Base-by-base conservation (phyloP, 2,329 filamentous ascomycete genomes). In the Polytolypa hystricis region DNA sequence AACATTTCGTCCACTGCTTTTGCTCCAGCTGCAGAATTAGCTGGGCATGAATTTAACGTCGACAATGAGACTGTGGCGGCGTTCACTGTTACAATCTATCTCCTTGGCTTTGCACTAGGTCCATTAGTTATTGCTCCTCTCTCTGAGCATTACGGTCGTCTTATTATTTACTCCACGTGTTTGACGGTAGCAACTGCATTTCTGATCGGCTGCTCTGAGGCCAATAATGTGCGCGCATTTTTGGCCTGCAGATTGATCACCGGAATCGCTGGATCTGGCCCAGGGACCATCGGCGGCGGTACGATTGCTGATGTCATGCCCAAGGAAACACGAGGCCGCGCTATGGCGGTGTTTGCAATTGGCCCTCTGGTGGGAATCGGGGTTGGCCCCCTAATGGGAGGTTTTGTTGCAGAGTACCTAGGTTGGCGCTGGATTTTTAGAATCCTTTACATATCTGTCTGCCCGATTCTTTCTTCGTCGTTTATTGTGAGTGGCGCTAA, bases 101-200 rank as follows among this genome's bases (percentile, higher is more conserved):
- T 73, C 1, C 64, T 70, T 36, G 65, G 70, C 2, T 76, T 76
- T 37, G 47, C 49, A 34, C 38, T 78, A 36, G 74, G 74, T 1
- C 75, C 76, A 1, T 57, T 80, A 3, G 45, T 81, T 2, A 78
- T 78, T 65, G 78, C 77, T 3, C 77, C 77, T 0, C 50, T 82
- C 4, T 66, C 71, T 14, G 78, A 83, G 49, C 58, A 81, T 10
- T 79, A 72, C 38, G 78, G 73, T 5, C 64, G 74, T 5, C 55
- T 69, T 23, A 64, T 80, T 12, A 78, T 79, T 51, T 64, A 79
- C 39, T 64, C 68, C n/a, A 52, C 50, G 2, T 68, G 72, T 35
- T 81, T 75, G 44, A 66, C 73, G 45, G 55, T 65, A 37, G 77
- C 73, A 3, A 78, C 77, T 15, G 49, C 69, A 1, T 79, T 74